A percentile compares a stretch with the other conserved stretches of the same genome.
Conservation (phyloP, 768 basidiomycete species). For the Saitozyma podzolica region DNA sequence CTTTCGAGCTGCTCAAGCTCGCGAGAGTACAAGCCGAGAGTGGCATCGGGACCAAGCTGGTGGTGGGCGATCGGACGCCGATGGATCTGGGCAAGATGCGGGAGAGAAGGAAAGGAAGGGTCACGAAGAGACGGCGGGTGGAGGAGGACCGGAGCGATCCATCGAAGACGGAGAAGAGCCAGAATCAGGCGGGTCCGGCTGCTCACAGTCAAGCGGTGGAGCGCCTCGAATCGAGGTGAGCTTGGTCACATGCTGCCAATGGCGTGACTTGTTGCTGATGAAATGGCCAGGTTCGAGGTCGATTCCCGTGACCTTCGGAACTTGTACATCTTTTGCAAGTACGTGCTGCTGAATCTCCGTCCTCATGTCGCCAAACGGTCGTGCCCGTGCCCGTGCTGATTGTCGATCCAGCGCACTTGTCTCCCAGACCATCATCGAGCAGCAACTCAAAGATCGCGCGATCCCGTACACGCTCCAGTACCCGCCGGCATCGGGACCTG, state of each 20-base stretch:
- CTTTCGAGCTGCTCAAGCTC: conserved; percentile 73
- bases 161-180: background rate
- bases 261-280: background rate
- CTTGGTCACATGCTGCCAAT: background rate
- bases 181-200: background rate
- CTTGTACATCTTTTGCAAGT: conserved; percentile 87
- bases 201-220: background rate
- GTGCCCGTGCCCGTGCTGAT: background rate
- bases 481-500: conserved; percentile 56
- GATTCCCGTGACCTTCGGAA: conserved; percentile 65
- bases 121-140: background rate
- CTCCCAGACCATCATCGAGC: conserved; percentile 83
- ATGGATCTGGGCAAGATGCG: conserved; percentile 2
- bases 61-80: conserved; percentile 33
- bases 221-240: background rate
- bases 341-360: conserved; percentile 23
- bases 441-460: conserved; percentile 75
- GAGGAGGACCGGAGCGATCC: background rate
- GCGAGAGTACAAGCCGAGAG: conserved; percentile 23
- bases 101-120: background rate
- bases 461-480: conserved; percentile 77
- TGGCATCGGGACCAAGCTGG: conserved; percentile 27
- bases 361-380: background rate
- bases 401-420: conserved; percentile 68
- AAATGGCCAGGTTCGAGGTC: conserved; percentile 60